phyloP scores from a whole-genome alignment of 257 asterid species.

The Przewalskia tangutica region DNA sequence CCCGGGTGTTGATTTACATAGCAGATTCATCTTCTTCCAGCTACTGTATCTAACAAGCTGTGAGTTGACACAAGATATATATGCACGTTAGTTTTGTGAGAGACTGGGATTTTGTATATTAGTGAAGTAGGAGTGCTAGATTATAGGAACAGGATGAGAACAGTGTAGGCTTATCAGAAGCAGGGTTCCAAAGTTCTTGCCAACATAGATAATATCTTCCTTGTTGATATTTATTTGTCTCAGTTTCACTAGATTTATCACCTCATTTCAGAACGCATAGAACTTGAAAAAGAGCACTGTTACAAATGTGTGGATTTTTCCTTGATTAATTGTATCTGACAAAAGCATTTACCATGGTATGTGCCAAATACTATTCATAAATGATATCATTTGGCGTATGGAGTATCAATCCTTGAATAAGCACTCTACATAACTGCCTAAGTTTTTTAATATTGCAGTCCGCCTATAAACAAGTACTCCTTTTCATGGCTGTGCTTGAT shows the following conservation, averaged over 20 bases:
- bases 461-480: not conserved
- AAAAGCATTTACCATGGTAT: not conserved
- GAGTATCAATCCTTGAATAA: not conserved
- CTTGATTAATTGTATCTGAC: not conserved
- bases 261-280: not conserved
- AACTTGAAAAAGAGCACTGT: not conserved
- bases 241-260: not conserved
- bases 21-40: conserved; percentile 19
- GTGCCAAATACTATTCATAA: not conserved
- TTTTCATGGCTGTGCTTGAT: not conserved
- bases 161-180: conserved; percentile 5
- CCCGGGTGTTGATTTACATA: conserved; percentile 8
- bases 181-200: conserved; percentile 9
- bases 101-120: conserved; percentile 42
- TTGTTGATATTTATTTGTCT: not conserved
- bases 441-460: not conserved
- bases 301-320: not conserved
- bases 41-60: conserved; percentile 31
- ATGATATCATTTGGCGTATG: not conserved
- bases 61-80: conserved; percentile 12
- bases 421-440: not conserved
- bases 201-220: not conserved
- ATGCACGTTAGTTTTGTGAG: conserved; percentile 15
- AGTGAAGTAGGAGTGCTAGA: conserved; percentile 22
- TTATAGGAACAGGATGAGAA: conserved; percentile 26